phyloP scores from a whole-genome alignment of 441 rosid genomes.

The Euphorbia celastroides region DNA sequence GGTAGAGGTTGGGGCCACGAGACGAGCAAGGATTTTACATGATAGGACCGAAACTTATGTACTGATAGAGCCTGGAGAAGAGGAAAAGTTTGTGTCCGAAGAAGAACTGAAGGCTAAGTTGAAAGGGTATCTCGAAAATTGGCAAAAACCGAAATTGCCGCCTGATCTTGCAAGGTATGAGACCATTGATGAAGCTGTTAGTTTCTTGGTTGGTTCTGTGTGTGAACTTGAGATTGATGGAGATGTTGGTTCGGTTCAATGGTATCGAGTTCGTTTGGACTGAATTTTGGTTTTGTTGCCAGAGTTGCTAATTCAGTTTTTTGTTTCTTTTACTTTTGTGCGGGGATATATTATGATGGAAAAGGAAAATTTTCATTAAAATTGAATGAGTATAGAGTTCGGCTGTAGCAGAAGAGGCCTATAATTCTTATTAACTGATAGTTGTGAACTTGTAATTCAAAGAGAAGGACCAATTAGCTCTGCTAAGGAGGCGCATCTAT shows the following conservation, averaged over 20 bases:
- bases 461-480: too few relatives aligned
- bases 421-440: too few relatives aligned
- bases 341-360: too few relatives aligned
- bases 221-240: conserved; percentile 84
- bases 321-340: too few relatives aligned
- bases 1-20: conserved; percentile 38
- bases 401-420: too few relatives aligned
- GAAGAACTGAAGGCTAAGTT: conserved; percentile 62
- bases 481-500: too few relatives aligned
- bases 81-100: conserved; percentile 63
- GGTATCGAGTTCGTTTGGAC: conserved; percentile 79
- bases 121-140: conserved; percentile 60
- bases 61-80: conserved; percentile 68
- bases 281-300: too few relatives aligned
- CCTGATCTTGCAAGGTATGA: conserved; percentile 66
- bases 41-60: conserved; percentile 61
- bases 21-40: conserved; percentile 48
- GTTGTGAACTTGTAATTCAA: too few relatives aligned
- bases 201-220: conserved; percentile 54
- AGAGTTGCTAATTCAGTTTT: too few relatives aligned
- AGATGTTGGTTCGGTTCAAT: conserved; percentile 74
- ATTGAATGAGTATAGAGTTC: too few relatives aligned
- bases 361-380: too few relatives aligned
- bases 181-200: conserved; percentile 58
- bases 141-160: conserved; percentile 55